Conservation (phyloP, 2,329 filamentous ascomycete genomes). For the Remersonia thermophila region DNA sequence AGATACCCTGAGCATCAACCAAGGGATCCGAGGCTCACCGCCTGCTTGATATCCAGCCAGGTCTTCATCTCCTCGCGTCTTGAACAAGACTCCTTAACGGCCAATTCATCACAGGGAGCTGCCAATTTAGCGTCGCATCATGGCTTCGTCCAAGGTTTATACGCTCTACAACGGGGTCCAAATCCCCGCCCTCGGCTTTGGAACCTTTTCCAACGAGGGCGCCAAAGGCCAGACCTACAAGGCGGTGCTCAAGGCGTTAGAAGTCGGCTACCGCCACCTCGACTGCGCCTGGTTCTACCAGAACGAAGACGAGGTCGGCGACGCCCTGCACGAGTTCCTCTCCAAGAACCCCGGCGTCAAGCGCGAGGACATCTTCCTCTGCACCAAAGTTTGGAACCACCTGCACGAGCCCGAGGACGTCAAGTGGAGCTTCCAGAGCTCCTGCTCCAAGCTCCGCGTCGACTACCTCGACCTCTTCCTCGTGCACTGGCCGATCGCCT, state of each 20-base stretch:
- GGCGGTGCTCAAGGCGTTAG: conserved; percentile 51
- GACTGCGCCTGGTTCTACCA: conserved; percentile 59
- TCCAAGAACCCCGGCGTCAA: conserved; percentile 31
- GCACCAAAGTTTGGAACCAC: conserved; percentile 60
- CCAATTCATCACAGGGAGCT: too few relatives aligned
- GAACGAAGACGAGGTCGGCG: conserved; percentile 52
- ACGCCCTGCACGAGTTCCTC: conserved; percentile 38
- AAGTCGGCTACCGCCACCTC: conserved; percentile 53
- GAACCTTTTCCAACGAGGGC: conserved; percentile 56
- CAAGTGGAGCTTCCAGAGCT: conserved; percentile 36
- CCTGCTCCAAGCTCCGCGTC: conserved; percentile 36
- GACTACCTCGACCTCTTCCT: conserved; percentile 48
- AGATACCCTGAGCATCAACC: too few relatives aligned
- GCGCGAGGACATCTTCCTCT: conserved; percentile 45
- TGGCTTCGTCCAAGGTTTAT: conserved; percentile 24
- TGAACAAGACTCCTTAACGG: too few relatives aligned
- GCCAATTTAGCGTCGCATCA: too few relatives aligned
- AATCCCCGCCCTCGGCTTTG: conserved; percentile 52
- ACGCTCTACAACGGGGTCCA: conserved; percentile 40
- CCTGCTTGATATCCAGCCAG: too few relatives aligned
- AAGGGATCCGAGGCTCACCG: too few relatives aligned
- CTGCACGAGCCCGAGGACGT: conserved; percentile 50
- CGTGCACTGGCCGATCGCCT: conserved; percentile 40
- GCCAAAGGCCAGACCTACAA: conserved; percentile 45
- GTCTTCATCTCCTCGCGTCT: too few relatives aligned